Evolutionary conservation across 768 basidiomycete species (phyloP).

Genomic region (Mrakia gelida): DNA sequence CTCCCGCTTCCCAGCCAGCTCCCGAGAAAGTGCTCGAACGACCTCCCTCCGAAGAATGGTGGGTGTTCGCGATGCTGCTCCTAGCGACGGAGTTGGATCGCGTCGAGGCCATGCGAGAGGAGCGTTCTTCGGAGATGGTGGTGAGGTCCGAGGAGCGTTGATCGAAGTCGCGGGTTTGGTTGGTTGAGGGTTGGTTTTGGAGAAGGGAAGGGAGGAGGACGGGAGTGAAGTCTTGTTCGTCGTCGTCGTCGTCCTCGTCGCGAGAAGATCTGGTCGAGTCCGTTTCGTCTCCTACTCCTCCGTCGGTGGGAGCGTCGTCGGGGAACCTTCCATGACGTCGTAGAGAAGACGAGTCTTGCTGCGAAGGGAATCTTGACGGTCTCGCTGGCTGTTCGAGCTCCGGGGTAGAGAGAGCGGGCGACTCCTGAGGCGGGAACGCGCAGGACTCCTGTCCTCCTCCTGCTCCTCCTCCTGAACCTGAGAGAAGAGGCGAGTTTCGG

Average conservation of each 20-base stretch:
- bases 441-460: neutral
- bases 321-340: neutral
- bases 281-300: neutral
- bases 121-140: conserved; percentile 1
- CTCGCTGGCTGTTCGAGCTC: neutral
- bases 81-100: neutral
- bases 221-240: neutral
- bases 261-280: neutral
- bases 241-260: neutral
- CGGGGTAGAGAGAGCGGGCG: conserved; percentile 4
- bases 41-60: neutral
- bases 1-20: neutral
- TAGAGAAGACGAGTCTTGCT: neutral
- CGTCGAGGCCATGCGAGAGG: neutral
- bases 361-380: neutral
- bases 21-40: neutral
- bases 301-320: neutral
- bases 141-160: neutral
- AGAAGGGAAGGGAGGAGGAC: conserved; percentile 1
- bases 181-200: neutral
- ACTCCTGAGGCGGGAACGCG: neutral
- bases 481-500: too few relatives aligned
- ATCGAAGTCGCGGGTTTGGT: neutral
- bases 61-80: neutral
- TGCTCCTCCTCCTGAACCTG: too few relatives aligned